Evolutionary conservation across 768 basidiomycete genomes (phyloP).

Genomic region (Chalciporus chontae): DNA sequence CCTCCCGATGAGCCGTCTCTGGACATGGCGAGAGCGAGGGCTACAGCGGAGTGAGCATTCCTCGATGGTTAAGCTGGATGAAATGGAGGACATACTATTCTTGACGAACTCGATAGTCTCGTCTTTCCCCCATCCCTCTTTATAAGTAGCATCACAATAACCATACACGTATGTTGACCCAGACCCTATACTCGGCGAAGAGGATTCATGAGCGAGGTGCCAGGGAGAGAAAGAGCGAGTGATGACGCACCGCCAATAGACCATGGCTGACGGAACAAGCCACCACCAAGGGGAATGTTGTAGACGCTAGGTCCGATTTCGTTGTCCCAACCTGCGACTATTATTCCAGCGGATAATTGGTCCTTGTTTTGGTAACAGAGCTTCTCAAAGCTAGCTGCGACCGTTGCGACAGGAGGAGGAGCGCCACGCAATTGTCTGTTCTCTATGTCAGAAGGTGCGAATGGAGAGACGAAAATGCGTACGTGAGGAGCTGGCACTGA

Average conservation of each 20-base stretch:
- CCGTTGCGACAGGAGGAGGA: conserved; percentile 75
- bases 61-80: not conserved
- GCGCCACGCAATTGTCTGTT: conserved; percentile 54
- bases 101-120: conserved; percentile 93
- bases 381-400: conserved; percentile 80
- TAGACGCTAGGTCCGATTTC: conserved; percentile 89
- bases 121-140: conserved; percentile 86
- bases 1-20: conserved; percentile 98
- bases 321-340: conserved; percentile 97
- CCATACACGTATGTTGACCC: conserved; percentile 99
- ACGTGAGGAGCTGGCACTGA: conserved; percentile 74
- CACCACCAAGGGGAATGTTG: conserved; percentile 96
- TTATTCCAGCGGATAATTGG: conserved; percentile 84
- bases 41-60: conserved; percentile 38
- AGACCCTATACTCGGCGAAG: conserved; percentile 54
- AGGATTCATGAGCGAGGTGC: not conserved
- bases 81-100: conserved; percentile 67
- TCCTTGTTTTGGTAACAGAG: conserved; percentile 96
- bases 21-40: conserved; percentile 92
- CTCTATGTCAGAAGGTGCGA: conserved; percentile 2
- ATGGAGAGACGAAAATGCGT: conserved; percentile 23
- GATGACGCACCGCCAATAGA: conserved; percentile 82
- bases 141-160: conserved; percentile 97
- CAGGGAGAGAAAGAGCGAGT: not conserved
- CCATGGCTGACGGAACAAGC: conserved; percentile 97